Evolutionary conservation across 2,329 filamentous ascomycete genomes (phyloP), one percentile per base, ranked within the genome.

Genomic region (Colletotrichum tofieldiae): DNA sequence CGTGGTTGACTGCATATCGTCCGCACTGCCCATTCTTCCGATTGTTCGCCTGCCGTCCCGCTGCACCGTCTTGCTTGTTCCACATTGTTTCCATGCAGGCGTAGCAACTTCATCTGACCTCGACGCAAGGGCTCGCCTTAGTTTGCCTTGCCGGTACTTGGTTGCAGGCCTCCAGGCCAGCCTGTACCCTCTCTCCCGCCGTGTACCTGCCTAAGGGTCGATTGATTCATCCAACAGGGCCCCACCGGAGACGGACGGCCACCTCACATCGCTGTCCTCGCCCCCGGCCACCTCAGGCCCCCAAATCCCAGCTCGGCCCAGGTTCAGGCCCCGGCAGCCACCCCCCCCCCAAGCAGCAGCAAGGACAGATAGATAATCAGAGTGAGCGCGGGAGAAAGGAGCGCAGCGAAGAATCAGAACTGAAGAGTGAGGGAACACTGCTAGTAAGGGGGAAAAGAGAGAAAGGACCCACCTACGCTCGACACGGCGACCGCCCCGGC

Each of bases 81-180:
- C 63, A 71, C 39, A 47, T 65, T n/a, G 20, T 47, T 71, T 67
- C 67, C 35, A 54, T 61, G 54, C 52, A 69, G 41, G 26, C 63
- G 51, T 62, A 55, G 64, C 65, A 71, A 71, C 49, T 71, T 71
- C 56, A 63, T 71, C 67, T 58, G 68, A 71, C 68, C 68, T 62
- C 16, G 63, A 71, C 64, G 65, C 68, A 61, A 68, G 56, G 51
- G 43, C 68, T 67, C 51, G 43, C 45, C 43, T 49, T 62, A 51
- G 41, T 61, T 43, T 68, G 32, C 60, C 59, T 65, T 35, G 55
- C 23, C 59, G 59, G 59, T 51, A 62, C 32, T 39, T 62, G 9
- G 29, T 63, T 41, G 66, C 43, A 65, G 61, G 60, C 61, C 32
- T 41, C 43, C 51, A 20, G 23, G 14, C 20, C 32, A 23, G 59